Conservation (phyloP, 192 early-diverging fungal genomes). For the Entomortierella parvispora region DNA sequence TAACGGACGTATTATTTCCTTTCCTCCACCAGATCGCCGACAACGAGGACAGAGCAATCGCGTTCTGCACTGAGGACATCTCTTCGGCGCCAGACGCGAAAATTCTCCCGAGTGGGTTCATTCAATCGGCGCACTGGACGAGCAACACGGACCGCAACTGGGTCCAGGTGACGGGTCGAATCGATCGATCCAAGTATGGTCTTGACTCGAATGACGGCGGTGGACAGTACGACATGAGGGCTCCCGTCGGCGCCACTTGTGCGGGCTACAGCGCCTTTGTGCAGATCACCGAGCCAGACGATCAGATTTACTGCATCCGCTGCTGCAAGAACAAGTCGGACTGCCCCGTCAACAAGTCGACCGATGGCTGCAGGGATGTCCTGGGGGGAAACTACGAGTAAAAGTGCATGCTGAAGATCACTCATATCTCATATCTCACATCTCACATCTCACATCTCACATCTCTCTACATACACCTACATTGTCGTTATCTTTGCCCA, state of each 20-base stretch:
- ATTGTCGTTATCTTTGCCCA: too few relatives aligned
- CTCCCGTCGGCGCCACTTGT: conserved; percentile 19
- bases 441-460: too few relatives aligned
- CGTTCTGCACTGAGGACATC: conserved; percentile 51
- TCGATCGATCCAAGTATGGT: conserved; percentile 39
- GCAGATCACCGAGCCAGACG: conserved; percentile 49
- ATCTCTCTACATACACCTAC: too few relatives aligned
- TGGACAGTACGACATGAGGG: conserved; percentile 51
- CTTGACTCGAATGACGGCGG: conserved; percentile 33
- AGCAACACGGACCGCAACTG: conserved; percentile 24
- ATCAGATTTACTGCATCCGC: conserved; percentile 47
- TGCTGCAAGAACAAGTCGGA: conserved; percentile 25
- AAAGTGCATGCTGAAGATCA: too few relatives aligned
- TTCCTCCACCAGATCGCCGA: too few relatives aligned
- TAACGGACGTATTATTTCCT: too few relatives aligned
- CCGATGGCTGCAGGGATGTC: conserved; percentile 4
- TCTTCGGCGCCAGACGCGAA: conserved; percentile 40
- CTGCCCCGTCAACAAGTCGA: conserved; percentile 9
- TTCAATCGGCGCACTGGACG: conserved; percentile 54
- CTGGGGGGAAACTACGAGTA: conserved; percentile 9
- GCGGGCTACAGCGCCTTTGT: conserved; percentile 48
- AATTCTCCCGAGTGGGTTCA: conserved; percentile 41
- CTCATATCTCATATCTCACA: too few relatives aligned
- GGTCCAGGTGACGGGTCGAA: conserved; percentile 51
- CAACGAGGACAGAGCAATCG: conserved; percentile 47